A percentile compares a stretch with the other conserved stretches of the same genome.
phyloP scores from a whole-genome alignment of 2,329 filamentous ascomycete genomes.

The Atkinsonella hypoxylon region DNA sequence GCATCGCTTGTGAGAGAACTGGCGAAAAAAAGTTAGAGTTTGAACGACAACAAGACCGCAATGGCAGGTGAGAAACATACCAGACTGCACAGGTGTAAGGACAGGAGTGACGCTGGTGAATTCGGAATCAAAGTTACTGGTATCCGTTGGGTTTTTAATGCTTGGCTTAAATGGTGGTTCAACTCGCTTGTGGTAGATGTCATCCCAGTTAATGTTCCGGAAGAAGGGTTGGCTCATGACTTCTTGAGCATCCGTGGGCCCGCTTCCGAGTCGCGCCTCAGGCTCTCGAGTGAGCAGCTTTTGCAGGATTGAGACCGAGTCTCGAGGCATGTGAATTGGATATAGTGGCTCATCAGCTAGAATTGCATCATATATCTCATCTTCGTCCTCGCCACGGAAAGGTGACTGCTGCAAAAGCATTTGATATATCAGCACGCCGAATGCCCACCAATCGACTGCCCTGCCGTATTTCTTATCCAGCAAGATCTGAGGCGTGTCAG shows the following conservation, averaged over 20 bases:
- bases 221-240: constrained; percentile 99
- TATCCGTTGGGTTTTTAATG: constrained; percentile 88
- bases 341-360: constrained; percentile 94
- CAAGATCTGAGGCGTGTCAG: constrained; percentile 52
- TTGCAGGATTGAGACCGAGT: constrained; percentile 94
- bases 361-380: constrained; percentile 98
- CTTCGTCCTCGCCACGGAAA: constrained; percentile 96
- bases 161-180: constrained; percentile 79
- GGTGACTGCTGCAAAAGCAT: constrained; percentile 98
- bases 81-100: constrained; percentile 90
- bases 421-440: constrained; percentile 97
- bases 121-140: constrained; percentile 98
- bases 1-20: constrained; percentile 97
- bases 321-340: constrained; percentile 96
- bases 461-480: constrained; percentile 97
- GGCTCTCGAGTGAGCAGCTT: constrained; percentile 94
- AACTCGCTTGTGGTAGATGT: constrained; percentile 92
- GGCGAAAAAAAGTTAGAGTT: constrained; percentile 12
- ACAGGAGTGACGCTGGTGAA: constrained; percentile 98
- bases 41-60: constrained; percentile 6
- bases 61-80: constrained; percentile 41
- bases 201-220: constrained; percentile 95
- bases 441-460: constrained; percentile 99
- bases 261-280: constrained; percentile 82
- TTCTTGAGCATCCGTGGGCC: constrained; percentile 93